These are phyloP conservation scores for Dianthus caryophyllus DNA, from an alignment of 148 eudicot species.

Conservation along the genomic window DNA sequence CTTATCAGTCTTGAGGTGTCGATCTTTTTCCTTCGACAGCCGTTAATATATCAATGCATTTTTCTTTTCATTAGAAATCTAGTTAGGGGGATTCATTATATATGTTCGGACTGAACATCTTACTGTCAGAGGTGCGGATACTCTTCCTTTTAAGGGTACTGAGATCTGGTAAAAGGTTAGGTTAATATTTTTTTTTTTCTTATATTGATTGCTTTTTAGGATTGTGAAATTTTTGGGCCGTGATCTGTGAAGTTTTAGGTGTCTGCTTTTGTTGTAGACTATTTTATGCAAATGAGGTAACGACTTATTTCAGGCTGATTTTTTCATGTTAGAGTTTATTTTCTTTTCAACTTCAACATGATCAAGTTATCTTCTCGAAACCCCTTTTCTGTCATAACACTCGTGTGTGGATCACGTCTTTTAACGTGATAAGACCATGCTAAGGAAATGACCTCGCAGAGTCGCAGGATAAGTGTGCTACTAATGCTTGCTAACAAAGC, in stretches of 20 bases:
- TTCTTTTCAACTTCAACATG: background rate
- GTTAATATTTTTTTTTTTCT: background rate
- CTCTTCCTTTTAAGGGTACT: too few species aligned
- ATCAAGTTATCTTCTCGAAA: background rate
- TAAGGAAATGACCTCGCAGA: too few species aligned
- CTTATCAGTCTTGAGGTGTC: conserved; percentile 68
- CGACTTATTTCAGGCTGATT: background rate
- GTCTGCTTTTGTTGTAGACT: background rate
- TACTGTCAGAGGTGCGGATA: too few species aligned
- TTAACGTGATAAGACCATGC: background rate
- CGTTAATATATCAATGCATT: background rate
- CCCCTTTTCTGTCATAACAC: too few species aligned
- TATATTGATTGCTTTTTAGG: background rate
- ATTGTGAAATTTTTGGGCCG: background rate
- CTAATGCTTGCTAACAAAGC: too few species aligned
- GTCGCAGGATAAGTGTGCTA: too few species aligned
- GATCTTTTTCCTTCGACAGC: conserved; percentile 17
- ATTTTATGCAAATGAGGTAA: background rate
- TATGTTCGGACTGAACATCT: too few species aligned
- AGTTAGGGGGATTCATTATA: background rate
- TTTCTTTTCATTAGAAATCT: conserved; percentile 1
- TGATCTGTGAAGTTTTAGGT: conserved; percentile 1
- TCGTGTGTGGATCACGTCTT: background rate
- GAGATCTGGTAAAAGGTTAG: background rate
- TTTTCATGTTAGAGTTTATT: background rate